phyloP scores from a whole-genome alignment of 2,329 filamentous ascomycete genomes.

The Monosporascus sp. region DNA sequence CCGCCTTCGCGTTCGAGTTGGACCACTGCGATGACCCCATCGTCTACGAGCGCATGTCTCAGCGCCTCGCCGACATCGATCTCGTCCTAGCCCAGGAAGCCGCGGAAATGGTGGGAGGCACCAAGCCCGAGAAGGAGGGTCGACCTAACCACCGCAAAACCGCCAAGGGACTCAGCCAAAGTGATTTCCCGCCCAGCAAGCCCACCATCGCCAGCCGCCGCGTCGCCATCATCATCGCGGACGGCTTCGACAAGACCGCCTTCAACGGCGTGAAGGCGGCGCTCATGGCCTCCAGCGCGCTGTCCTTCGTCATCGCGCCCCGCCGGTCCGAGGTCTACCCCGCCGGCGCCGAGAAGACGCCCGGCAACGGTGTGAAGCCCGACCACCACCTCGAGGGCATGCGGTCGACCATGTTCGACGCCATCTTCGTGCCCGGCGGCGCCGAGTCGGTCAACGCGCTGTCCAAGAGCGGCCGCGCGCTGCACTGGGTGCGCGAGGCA shows the following conservation, averaged over 20 bases:
- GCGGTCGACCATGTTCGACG: conserved; percentile 77
- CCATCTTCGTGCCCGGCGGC: conserved; percentile 72
- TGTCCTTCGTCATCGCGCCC: conserved; percentile 69
- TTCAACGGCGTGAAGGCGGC: conserved; percentile 63
- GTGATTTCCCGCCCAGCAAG: conserved; percentile 58
- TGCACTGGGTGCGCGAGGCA: conserved; percentile 74
- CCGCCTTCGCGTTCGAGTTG: conserved; percentile 64
- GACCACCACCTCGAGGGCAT: conserved; percentile 78
- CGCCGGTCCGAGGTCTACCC: conserved; percentile 63
- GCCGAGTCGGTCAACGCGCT: conserved; percentile 58
- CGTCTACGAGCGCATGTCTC: conserved; percentile 67
- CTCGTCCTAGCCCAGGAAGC: conserved; percentile 64
- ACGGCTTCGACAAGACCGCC: conserved; percentile 66
- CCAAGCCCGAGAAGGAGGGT: conserved; percentile 47
- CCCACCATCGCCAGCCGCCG: conserved; percentile 67
- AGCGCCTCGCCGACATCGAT: conserved; percentile 69
- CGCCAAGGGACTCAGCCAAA: conserved; percentile 63
- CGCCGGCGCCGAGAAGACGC: conserved; percentile 49
- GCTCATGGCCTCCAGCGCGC: conserved; percentile 55
- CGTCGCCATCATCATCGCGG: conserved; percentile 71
- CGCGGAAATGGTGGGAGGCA: conserved; percentile 64
- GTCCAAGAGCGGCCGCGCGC: conserved; percentile 62
- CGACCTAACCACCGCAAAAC: conserved; percentile 62
- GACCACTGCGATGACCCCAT: conserved; percentile 77
- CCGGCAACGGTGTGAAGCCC: conserved; percentile 53